Evolutionary conservation across 768 basidiomycete genomes (phyloP).

Genomic region (Hebeloma cylindrosporum): DNA sequence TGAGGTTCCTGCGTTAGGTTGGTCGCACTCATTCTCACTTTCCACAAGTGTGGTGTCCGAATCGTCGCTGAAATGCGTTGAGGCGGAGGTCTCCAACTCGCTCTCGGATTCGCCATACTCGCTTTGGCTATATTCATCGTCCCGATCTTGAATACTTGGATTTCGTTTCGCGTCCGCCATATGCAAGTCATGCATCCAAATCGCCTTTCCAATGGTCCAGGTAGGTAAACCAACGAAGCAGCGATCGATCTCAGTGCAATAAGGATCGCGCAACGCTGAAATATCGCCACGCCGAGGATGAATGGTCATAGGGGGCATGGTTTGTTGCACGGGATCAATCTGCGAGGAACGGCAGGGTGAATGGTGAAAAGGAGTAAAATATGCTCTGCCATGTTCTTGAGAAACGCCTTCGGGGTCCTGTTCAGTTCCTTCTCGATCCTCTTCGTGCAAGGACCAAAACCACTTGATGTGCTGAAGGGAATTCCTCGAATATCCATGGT

Average conservation of each 20-base stretch:
- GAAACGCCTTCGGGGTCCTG: not conserved
- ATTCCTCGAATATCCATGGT: slow-evolving; percentile 65
- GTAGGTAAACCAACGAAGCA: slow-evolving; percentile 55
- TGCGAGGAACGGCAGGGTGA: not conserved
- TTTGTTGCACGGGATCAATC: too few species aligned
- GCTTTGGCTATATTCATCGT: slow-evolving; percentile 23
- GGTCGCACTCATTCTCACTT: slow-evolving; percentile 42
- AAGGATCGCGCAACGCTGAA: slow-evolving; percentile 55
- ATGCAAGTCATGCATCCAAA: slow-evolving; percentile 65
- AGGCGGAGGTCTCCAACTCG: slow-evolving; percentile 34
- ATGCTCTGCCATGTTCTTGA: slow-evolving; percentile 11
- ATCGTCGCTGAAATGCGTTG: slow-evolving; percentile 43
- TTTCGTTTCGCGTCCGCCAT: slow-evolving; percentile 25
- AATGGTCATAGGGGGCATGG: slow-evolving; percentile 38
- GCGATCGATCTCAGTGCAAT: slow-evolving; percentile 55
- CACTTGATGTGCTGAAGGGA: slow-evolving; percentile 59
- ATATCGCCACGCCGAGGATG: slow-evolving; percentile 69
- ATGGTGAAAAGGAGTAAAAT: slow-evolving; percentile 8
- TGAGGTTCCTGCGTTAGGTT: slow-evolving; percentile 11
- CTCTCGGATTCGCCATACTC: slow-evolving; percentile 31
- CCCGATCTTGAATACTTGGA: slow-evolving; percentile 8
- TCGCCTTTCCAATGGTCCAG: slow-evolving; percentile 66
- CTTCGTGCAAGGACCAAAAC: slow-evolving; percentile 60
- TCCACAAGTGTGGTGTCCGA: slow-evolving; percentile 61
- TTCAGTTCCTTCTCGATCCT: slow-evolving; percentile 44